A percentile compares a stretch with the other conserved stretches of the same genome.
Conservation (phyloP, 768 basidiomycete genomes). For the Gymnopilus dilepis region DNA sequence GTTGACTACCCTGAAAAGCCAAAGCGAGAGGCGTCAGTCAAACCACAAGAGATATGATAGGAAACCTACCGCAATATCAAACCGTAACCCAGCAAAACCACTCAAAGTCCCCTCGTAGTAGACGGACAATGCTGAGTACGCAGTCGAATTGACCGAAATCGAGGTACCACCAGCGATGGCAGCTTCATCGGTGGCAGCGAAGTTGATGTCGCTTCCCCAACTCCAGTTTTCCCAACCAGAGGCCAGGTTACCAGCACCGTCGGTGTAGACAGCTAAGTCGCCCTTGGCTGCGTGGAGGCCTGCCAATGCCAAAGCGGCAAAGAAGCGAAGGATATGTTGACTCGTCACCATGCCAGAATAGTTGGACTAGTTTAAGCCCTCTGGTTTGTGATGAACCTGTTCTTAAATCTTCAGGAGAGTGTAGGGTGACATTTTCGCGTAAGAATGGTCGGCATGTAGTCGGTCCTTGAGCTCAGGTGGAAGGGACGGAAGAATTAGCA, state of each 20-base stretch:
- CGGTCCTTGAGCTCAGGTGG: background rate
- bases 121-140: slow-evolving; percentile 54
- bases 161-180: slow-evolving; percentile 48
- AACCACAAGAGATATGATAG: slow-evolving; percentile 2
- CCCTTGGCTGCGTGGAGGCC: slow-evolving; percentile 28
- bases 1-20: slow-evolving; percentile 44
- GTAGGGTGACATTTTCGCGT: background rate
- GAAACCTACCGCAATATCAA: slow-evolving; percentile 52
- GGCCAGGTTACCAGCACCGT: slow-evolving; percentile 41
- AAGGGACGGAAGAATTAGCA: background rate
- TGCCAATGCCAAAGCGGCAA: slow-evolving; percentile 25
- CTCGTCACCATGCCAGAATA: slow-evolving; percentile 7
- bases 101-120: slow-evolving; percentile 46
- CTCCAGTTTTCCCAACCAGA: slow-evolving; percentile 59
- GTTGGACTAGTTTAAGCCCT: background rate
- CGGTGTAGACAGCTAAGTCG: slow-evolving; percentile 46
- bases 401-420: background rate
- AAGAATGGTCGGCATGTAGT: slow-evolving; percentile 1
- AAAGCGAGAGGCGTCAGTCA: background rate
- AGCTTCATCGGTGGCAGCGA: slow-evolving; percentile 47
- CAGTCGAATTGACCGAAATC: slow-evolving; percentile 47
- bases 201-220: slow-evolving; percentile 50
- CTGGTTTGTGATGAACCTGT: background rate
- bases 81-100: slow-evolving; percentile 50
- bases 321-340: slow-evolving; percentile 18